Evolutionary conservation across 78 protist species (phyloP).

Genomic region (Tieghemostelium lacteum): DNA sequence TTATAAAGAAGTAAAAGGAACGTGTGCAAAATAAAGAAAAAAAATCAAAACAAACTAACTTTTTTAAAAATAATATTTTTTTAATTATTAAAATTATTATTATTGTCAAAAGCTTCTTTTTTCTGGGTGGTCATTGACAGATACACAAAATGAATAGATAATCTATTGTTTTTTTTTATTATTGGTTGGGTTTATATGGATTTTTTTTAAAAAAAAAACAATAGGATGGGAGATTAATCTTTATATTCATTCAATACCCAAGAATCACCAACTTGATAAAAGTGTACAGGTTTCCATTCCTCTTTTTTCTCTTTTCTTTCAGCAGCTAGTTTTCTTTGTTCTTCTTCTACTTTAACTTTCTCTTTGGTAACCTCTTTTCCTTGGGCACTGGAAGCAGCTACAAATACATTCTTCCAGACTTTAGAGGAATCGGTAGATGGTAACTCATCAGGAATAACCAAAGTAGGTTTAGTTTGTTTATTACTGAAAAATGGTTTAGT

Average conservation of each 20-base stretch:
- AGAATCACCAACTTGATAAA: background rate
- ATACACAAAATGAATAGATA: background rate
- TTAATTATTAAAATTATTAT: background rate
- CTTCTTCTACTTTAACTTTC: slow-evolving; percentile 64
- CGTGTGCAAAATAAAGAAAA: no score
- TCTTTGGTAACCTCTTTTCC: slow-evolving; percentile 25
- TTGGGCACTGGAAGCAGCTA: background rate
- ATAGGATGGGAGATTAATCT: no score
- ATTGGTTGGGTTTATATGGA: no score
- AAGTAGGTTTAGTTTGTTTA: background rate
- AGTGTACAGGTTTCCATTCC: slow-evolving; percentile 55
- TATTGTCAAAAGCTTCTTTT: background rate
- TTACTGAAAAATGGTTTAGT: slow-evolving; percentile 2
- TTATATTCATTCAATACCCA: slow-evolving; percentile 36
- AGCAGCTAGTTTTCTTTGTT: slow-evolving; percentile 58
- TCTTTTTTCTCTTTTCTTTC: slow-evolving; percentile 24
- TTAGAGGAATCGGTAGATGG: slow-evolving; percentile 8
- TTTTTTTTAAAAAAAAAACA: no score
- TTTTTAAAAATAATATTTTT: no score
- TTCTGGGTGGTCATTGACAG: background rate
- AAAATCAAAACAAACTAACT: no score
- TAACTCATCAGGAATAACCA: background rate
- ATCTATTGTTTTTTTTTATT: background rate
- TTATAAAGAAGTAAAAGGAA: no score
- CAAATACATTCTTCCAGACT: slow-evolving; percentile 61